A percentile compares a stretch with the other conserved stretches of the same genome.
These are phyloP conservation scores for Cryptosporidium ubiquitum DNA, from an alignment of 169 alveolate genomes.

Conservation along the genomic window DNA sequence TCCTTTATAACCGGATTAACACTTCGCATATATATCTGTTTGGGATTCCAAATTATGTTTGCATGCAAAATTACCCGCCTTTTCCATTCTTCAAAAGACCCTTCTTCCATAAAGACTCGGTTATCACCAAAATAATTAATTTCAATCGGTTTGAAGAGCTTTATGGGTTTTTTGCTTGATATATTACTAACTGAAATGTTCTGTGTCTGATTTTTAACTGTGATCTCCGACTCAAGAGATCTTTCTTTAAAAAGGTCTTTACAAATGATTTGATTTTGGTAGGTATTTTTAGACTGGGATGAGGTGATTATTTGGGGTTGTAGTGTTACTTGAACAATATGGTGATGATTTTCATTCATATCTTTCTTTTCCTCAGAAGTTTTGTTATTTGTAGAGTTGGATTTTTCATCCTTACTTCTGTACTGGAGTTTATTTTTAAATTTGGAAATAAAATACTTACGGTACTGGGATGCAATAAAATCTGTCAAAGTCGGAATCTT, in stretches of 20 bases:
- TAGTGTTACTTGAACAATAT: neutral
- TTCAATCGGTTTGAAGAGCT: constrained; percentile 4
- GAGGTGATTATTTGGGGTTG: constrained; percentile 14
- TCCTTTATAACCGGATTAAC: neutral
- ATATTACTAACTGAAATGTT: neutral
- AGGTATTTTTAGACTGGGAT: neutral
- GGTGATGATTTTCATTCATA: neutral
- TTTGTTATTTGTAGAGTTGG: neutral
- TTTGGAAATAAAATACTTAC: neutral
- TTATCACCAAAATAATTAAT: constrained; percentile 54
- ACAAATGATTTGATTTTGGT: neutral
- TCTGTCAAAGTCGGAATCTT: constrained; percentile 28
- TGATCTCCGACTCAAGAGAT: neutral
- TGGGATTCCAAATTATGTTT: constrained; percentile 32
- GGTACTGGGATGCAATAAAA: neutral
- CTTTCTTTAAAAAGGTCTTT: neutral
- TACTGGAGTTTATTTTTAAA: neutral
- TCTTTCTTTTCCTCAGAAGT: neutral
- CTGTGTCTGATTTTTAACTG: neutral
- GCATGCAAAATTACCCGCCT: constrained; percentile 13
- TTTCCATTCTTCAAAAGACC: neutral
- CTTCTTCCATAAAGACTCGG: neutral
- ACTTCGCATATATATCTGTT: constrained; percentile 14
- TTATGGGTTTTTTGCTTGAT: neutral
- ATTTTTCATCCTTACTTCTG: neutral